Base-by-base conservation (phyloP, 2,329 filamentous ascomycete species). In the Trichoderma sp. region DNA sequence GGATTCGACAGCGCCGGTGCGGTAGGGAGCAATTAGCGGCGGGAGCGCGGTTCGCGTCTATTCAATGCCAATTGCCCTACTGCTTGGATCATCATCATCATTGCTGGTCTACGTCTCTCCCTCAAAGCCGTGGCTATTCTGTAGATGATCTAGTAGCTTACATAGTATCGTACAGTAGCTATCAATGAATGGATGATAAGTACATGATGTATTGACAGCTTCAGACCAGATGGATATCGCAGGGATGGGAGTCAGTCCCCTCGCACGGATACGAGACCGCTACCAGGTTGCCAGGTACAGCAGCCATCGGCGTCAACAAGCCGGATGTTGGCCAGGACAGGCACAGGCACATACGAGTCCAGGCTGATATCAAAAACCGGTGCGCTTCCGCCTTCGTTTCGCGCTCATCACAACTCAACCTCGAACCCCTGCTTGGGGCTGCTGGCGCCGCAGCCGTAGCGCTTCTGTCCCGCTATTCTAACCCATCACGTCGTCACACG, bases 401-500 rank as follows among this genome's bases (percentile, higher is more conserved):
- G 69, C 69, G 69, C 60, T 29, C 56, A 73, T 73, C 69, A 73
- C 41, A 73, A 73, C 63, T 75, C 66, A 75, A 38, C 63, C 21
- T 64, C 71, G n/a, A 65, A 27, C 62, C 71, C 73, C 73, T 75
- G 60, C 59, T 63, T 60, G 73, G 56, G 59, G 73, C 66, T 56
- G 73, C 59, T 71, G 66, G 73, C 73, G 73, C 64, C 73, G 66
- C 73, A 71, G 65, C 62, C 71, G 71, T 71, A 75, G 74, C 74
- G 66, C 62, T 74, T 63, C 56, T 60, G 74, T 75, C 74, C 74
- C 74, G 74, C 74, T 71, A 56, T 75, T 71, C 74, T 71, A 71
- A 53, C 67, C 67, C 74, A 75, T 75, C 74, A 72, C 67, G 68
- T 64, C 74, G 67, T 75, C 74, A 75, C 74, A 75, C 74, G 74